Conservation (phyloP, 2,329 filamentous ascomycete genomes). For the Aspergillus chevalieri region DNA sequence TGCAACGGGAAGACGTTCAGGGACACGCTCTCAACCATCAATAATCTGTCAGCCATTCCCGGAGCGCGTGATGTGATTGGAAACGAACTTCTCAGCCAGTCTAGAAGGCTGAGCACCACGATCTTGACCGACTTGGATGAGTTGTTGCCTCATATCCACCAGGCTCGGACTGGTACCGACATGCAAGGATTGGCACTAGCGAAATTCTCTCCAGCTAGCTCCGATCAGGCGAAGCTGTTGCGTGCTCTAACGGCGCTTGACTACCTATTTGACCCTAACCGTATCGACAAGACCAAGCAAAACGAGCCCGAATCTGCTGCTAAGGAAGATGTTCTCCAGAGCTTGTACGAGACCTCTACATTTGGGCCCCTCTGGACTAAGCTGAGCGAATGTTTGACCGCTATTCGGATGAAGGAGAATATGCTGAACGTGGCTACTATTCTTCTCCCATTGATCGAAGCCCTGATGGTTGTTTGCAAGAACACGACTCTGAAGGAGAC, state of each 20-base stretch:
- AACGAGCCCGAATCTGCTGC: slow-evolving; percentile 53
- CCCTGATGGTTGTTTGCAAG: slow-evolving; percentile 98
- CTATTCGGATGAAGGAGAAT: slow-evolving; percentile 85
- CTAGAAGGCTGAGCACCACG: slow-evolving; percentile 73
- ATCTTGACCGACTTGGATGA: slow-evolving; percentile 81
- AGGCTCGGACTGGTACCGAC: slow-evolving; percentile 82
- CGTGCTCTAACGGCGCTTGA: slow-evolving; percentile 89
- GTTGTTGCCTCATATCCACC: slow-evolving; percentile 76
- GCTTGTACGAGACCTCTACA: slow-evolving; percentile 82
- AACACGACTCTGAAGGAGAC: slow-evolving; percentile 78
- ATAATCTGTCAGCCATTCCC: slow-evolving; percentile 89
- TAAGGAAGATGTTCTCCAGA: slow-evolving; percentile 79
- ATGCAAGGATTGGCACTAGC: slow-evolving; percentile 89
- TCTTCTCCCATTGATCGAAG: slow-evolving; percentile 86
- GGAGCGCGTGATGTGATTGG: slow-evolving; percentile 86
- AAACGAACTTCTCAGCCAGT: slow-evolving; percentile 83
- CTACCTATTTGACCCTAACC: slow-evolving; percentile 84
- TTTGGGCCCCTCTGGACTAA: slow-evolving; percentile 90
- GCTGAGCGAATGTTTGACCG: slow-evolving; percentile 78
- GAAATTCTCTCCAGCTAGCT: slow-evolving; percentile 93
- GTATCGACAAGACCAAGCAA: slow-evolving; percentile 47
- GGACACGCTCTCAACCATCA: slow-evolving; percentile 96
- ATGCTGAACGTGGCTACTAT: slow-evolving; percentile 98
- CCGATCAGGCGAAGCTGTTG: slow-evolving; percentile 92
- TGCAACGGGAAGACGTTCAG: slow-evolving; percentile 98